A percentile compares a stretch with the other conserved stretches of the same genome.
phyloP scores from a whole-genome alignment of 306 rosid species.

The Abrus precatorius region DNA sequence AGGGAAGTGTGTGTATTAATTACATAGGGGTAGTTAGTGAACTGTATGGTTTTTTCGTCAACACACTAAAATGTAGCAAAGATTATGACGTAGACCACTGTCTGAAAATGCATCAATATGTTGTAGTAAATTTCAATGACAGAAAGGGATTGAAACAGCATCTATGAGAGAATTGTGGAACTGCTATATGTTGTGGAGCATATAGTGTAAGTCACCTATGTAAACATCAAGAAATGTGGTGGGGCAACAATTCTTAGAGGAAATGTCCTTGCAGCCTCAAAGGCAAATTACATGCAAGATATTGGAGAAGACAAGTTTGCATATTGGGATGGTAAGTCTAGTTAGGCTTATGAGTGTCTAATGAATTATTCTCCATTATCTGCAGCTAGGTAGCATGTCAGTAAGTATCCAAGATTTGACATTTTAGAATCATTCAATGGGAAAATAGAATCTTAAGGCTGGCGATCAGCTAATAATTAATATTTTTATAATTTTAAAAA shows the following conservation, averaged over 20 bases:
- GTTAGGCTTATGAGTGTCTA: neutral
- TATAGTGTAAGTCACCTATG: conserved; percentile 18
- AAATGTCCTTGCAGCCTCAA: conserved; percentile 21
- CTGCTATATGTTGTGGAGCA: conserved; percentile 36
- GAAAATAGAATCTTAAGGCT: neutral
- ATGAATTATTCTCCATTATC: neutral
- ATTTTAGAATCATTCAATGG: neutral
- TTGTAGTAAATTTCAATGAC: neutral
- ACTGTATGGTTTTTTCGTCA: neutral
- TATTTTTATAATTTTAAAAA: too few species aligned
- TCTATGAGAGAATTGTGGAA: conserved; percentile 4
- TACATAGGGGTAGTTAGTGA: neutral
- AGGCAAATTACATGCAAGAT: neutral
- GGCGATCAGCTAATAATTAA: neutral
- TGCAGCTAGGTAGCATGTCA: neutral
- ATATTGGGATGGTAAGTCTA: neutral
- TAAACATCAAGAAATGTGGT: conserved; percentile 24
- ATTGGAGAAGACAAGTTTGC: neutral
- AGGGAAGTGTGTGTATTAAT: neutral
- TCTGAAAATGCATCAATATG: neutral
- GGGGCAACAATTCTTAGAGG: conserved; percentile 23
- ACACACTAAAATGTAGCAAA: neutral
- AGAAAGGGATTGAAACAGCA: conserved; percentile 19
- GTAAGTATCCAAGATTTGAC: conserved; percentile 28
- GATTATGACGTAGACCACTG: conserved; percentile 11